phyloP scores from a whole-genome alignment of 2,329 filamentous ascomycete species.

The Colletotrichum sp. region DNA sequence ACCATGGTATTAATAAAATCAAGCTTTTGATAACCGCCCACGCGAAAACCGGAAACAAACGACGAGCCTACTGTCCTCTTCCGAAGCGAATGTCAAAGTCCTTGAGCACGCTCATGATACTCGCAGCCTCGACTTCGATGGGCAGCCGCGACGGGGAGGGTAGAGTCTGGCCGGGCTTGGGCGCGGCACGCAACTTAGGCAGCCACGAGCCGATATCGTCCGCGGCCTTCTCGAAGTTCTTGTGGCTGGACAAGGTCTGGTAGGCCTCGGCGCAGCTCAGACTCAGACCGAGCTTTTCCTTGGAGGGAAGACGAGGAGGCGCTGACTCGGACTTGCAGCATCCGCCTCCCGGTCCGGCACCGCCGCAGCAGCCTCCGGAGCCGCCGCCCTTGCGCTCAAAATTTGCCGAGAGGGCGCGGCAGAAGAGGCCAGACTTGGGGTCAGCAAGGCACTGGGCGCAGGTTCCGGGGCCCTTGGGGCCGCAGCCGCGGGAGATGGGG shows the following conservation, averaged over 20 bases:
- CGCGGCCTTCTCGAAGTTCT: slow-evolving; percentile 75
- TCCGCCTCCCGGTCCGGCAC: slow-evolving; percentile 61
- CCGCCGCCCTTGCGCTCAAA: slow-evolving; percentile 48
- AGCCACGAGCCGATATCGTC: slow-evolving; percentile 80
- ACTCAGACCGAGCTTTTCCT: slow-evolving; percentile 53
- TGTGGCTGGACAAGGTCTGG: slow-evolving; percentile 78
- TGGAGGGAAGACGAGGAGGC: slow-evolving; percentile 30
- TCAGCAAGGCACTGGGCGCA: slow-evolving; percentile 81
- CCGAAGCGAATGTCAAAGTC: slow-evolving; percentile 81
- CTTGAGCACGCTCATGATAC: slow-evolving; percentile 85
- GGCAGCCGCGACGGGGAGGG: slow-evolving; percentile 50
- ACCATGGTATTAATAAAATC: background rate
- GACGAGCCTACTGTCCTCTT: slow-evolving; percentile 12
- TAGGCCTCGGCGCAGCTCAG: slow-evolving; percentile 80
- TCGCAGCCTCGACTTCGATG: slow-evolving; percentile 82
- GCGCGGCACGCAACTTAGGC: slow-evolving; percentile 71
- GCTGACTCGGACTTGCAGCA: slow-evolving; percentile 64
- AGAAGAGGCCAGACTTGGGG: slow-evolving; percentile 82
- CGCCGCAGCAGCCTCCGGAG: slow-evolving; percentile 60
- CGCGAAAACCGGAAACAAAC: background rate
- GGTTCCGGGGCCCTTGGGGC: slow-evolving; percentile 75
- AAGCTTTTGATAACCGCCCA: background rate
- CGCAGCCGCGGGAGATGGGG: slow-evolving; percentile 47
- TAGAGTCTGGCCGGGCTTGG: slow-evolving; percentile 38
- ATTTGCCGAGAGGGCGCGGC: slow-evolving; percentile 77